Percentiles rank a stretch among this genome's conserved stretches.
Evolutionary conservation across 2,329 filamentous ascomycete genomes (phyloP).

Genomic region (Leptographium procerum): DNA sequence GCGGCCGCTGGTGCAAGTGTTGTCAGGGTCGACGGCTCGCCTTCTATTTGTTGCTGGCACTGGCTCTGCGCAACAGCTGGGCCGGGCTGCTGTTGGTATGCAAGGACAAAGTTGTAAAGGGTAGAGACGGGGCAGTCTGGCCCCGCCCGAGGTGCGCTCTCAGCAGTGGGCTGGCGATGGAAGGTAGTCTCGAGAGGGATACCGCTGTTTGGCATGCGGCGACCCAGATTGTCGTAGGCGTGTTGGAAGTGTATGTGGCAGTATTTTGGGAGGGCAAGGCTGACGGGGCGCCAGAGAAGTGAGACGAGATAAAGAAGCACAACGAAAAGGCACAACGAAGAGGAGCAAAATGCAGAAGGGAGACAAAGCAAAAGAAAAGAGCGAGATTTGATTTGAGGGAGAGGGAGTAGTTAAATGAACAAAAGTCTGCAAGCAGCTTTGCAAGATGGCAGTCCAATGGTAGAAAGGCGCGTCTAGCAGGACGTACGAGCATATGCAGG

Average conservation of each 20-base stretch:
- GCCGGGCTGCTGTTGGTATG: not conserved
- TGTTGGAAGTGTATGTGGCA: not conserved
- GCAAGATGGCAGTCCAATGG: not conserved
- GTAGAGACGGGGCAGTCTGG: not conserved
- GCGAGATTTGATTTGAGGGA: not conserved
- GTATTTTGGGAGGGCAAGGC: not conserved
- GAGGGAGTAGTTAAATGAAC: not conserved
- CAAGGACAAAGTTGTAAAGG: too few relatives aligned
- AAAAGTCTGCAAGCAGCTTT: not conserved
- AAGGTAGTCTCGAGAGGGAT: not conserved
- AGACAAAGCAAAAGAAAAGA: not conserved
- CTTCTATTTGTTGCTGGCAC: not conserved
- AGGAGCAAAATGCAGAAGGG: too few relatives aligned
- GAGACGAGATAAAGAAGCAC: not conserved
- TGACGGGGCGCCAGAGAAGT: not conserved
- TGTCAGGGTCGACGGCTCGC: not conserved
- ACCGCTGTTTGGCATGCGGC: not conserved
- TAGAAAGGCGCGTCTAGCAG: not conserved
- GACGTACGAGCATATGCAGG: not conserved
- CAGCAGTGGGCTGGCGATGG: not conserved
- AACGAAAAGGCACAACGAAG: not conserved
- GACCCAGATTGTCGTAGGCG: not conserved
- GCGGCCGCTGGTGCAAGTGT: not conserved
- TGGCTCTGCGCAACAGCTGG: not conserved
- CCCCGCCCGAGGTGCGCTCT: not conserved